Conservation (phyloP, 805 yeast species). For the Yarrowia deformans region DNA sequence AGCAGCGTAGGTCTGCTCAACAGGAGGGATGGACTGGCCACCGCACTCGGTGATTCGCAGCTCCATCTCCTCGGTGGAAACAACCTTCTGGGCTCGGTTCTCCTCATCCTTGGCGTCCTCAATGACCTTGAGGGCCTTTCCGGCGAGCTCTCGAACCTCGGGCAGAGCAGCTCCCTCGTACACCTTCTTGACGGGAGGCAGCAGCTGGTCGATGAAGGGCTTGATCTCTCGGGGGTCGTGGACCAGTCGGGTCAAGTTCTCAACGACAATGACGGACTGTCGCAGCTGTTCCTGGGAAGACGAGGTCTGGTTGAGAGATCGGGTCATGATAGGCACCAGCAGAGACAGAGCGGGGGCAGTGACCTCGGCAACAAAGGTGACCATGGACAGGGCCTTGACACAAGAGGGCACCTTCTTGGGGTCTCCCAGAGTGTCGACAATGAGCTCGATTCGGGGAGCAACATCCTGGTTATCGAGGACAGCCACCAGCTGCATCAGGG, state of each 20-base stretch:
- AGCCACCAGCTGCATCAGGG: slow-evolving; percentile 73
- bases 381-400: slow-evolving; percentile 86
- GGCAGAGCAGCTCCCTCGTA: slow-evolving; percentile 91
- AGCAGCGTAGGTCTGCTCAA: slow-evolving; percentile 49
- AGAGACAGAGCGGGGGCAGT: slow-evolving; percentile 93
- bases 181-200: slow-evolving; percentile 93
- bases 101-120: slow-evolving; percentile 78
- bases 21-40: slow-evolving; percentile 51
- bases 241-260: slow-evolving; percentile 92
- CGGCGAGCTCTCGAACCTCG: slow-evolving; percentile 93
- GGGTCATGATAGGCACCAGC: slow-evolving; percentile 88
- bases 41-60: slow-evolving; percentile 53
- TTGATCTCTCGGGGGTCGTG: slow-evolving; percentile 93
- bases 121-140: slow-evolving; percentile 82
- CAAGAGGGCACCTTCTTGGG: slow-evolving; percentile 89
- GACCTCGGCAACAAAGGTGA: slow-evolving; percentile 97
- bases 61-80: slow-evolving; percentile 58
- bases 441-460: slow-evolving; percentile 80
- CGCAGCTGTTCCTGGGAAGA: slow-evolving; percentile 95
- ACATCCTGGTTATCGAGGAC: slow-evolving; percentile 93
- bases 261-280: slow-evolving; percentile 95
- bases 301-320: slow-evolving; percentile 84
- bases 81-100: slow-evolving; percentile 79
- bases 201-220: slow-evolving; percentile 78
- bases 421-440: slow-evolving; percentile 87